Percentiles rank a stretch among this genome's conserved stretches.
Conservation (phyloP, 129 eudicot species). For the Artemisia tridentata region DNA sequence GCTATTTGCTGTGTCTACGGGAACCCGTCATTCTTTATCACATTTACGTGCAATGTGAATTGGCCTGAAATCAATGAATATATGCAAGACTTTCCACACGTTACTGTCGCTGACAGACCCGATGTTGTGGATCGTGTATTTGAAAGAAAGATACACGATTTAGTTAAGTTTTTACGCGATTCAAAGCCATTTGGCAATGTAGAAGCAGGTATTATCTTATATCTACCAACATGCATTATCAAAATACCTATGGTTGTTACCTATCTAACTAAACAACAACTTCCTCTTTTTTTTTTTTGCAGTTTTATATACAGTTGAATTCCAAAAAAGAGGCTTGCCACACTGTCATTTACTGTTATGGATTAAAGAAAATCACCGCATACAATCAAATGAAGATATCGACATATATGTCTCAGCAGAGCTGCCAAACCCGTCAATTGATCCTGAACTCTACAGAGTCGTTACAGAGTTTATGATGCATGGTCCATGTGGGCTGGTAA, state of each 20-base stretch:
- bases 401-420: too few species aligned
- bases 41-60: not conserved
- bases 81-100: not conserved
- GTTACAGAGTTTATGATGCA: conserved; percentile 16
- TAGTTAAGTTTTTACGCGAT: too few species aligned
- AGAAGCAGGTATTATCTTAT: too few species aligned
- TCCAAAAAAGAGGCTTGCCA: not conserved
- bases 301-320: not conserved
- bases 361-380: too few species aligned
- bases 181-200: too few species aligned
- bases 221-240: not conserved
- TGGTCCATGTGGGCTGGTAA: conserved; percentile 1
- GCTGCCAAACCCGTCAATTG: not conserved
- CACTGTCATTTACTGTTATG: not conserved
- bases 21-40: not conserved
- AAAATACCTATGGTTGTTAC: too few species aligned
- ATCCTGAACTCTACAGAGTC: conserved; percentile 3
- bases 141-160: too few species aligned
- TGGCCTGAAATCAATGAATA: not conserved
- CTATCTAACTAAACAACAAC: not conserved
- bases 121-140: not conserved
- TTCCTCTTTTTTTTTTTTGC: too few species aligned
- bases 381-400: too few species aligned
- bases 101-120: not conserved
- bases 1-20: not conserved